phyloP scores from a whole-genome alignment of 257 asterid species.

The Solanum bukasovii region DNA sequence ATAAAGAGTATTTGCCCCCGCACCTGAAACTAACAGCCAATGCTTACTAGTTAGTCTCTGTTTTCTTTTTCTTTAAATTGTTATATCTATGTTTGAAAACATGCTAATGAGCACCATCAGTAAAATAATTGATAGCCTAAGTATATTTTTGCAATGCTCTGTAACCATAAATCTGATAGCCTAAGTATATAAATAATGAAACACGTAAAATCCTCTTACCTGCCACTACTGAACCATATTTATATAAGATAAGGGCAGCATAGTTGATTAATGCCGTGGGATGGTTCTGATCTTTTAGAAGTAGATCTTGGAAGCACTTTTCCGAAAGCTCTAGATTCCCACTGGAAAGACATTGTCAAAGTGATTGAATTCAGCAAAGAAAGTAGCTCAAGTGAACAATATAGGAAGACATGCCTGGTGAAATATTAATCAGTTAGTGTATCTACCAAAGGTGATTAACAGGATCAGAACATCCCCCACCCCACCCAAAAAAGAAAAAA shows the following conservation, averaged over 20 bases:
- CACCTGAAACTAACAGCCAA: constrained; percentile 34
- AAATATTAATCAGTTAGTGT: not conserved
- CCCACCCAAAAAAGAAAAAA: not conserved
- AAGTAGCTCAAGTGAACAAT: not conserved
- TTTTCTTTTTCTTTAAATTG: not conserved
- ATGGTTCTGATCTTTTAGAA: constrained; percentile 86
- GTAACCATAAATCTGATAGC: not conserved
- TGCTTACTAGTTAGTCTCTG: not conserved
- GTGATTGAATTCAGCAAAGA: constrained; percentile 6
- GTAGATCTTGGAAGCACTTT: constrained; percentile 69
- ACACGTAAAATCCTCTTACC: constrained; percentile 28
- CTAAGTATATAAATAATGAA: not conserved
- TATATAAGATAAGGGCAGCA: constrained; percentile 73
- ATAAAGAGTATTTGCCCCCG: constrained; percentile 65
- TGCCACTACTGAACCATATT: constrained; percentile 66
- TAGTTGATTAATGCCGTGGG: constrained; percentile 86
- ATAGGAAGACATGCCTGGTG: not conserved
- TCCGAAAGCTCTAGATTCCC: constrained; percentile 79
- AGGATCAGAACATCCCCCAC: not conserved
- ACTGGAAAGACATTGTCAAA: constrained; percentile 30
- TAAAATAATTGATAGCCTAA: not conserved
- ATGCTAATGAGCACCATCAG: not conserved
- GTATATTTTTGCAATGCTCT: not conserved
- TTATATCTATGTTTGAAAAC: not conserved
- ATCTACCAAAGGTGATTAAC: not conserved